These are phyloP conservation scores for Sporothrix schenckii DNA, from an alignment of 2,329 filamentous ascomycete species.

Conservation along the genomic window DNA sequence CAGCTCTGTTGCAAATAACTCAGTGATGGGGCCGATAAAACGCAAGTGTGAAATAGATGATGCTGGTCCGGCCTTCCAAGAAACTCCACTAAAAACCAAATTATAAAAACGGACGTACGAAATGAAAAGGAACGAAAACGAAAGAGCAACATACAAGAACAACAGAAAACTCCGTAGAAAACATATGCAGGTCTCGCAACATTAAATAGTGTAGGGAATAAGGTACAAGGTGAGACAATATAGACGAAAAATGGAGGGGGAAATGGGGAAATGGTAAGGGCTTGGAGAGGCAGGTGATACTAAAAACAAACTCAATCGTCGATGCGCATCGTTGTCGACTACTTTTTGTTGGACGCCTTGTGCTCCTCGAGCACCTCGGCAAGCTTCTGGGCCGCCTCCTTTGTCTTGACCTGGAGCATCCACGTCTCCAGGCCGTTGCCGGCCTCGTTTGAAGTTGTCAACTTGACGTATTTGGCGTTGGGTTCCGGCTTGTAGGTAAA, in stretches of 20 bases:
- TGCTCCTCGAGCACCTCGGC: constrained; percentile 56
- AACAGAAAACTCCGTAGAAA: background rate
- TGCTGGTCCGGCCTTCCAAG: constrained; percentile 17
- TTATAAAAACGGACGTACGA: background rate
- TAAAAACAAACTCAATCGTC: too few species aligned
- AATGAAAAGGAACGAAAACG: background rate
- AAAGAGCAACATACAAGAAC: constrained; percentile 2
- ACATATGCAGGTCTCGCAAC: constrained; percentile 10
- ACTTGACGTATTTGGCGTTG: constrained; percentile 60
- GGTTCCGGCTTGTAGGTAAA: constrained; percentile 63
- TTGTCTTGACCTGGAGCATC: constrained; percentile 71
- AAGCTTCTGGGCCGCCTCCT: constrained; percentile 59
- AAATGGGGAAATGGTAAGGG: background rate
- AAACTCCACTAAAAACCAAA: constrained; percentile 21
- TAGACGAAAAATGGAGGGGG: constrained; percentile 3
- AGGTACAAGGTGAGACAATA: constrained; percentile 21
- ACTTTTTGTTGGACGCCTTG: constrained; percentile 61
- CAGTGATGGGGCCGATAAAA: background rate
- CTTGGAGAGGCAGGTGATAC: background rate
- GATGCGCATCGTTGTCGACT: constrained; percentile 30
- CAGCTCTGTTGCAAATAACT: constrained; percentile 20
- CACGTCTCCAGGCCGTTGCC: constrained; percentile 67
- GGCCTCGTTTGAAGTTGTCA: constrained; percentile 60
- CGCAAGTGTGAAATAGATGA: constrained; percentile 1
- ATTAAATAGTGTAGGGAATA: constrained; percentile 22